Conservation (phyloP, 768 basidiomycete species). For the Leccinum truebloodii region DNA sequence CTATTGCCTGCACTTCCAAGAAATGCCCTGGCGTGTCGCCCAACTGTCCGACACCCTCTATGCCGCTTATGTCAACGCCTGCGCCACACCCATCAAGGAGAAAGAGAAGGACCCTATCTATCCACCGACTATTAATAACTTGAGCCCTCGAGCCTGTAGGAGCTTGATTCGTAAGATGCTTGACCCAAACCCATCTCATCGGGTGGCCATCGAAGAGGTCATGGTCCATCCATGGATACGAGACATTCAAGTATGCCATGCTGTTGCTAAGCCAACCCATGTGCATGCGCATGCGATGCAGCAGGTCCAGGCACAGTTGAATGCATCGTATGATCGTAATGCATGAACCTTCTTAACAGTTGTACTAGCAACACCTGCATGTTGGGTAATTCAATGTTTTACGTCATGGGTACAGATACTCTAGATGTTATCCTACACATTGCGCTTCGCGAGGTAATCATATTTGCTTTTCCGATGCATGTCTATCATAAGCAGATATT, state of each 20-base stretch:
- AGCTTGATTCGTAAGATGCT: conserved; percentile 89
- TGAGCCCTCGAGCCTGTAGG: conserved; percentile 84
- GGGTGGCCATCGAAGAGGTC: conserved; percentile 79
- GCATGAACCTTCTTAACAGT: not conserved
- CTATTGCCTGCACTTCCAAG: conserved; percentile 98
- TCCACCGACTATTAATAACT: conserved; percentile 80
- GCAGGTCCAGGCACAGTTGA: conserved; percentile 51
- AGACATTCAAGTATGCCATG: conserved; percentile 81
- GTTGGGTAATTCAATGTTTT: conserved; percentile 4
- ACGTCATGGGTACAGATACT: conserved; percentile 6
- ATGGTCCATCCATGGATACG: conserved; percentile 78
- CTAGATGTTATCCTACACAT: conserved; percentile 25
- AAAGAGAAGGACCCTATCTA: conserved; percentile 34
- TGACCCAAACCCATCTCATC: conserved; percentile 84
- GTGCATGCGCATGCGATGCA: conserved; percentile 69
- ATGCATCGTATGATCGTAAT: conserved; percentile 6
- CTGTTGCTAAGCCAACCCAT: conserved; percentile 62
- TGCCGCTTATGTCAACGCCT: conserved; percentile 61
- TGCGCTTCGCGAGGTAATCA: conserved; percentile 7
- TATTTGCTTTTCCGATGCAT: conserved; percentile 8
- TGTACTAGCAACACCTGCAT: not conserved
- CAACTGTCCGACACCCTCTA: conserved; percentile 82
- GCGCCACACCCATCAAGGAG: conserved; percentile 32
- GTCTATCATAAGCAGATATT: conserved; percentile 24
- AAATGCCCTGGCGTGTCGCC: conserved; percentile 96